These are phyloP conservation scores for Ustilago loliicola DNA, from an alignment of 1,284 basidiomycete genomes.

Conservation along the genomic window DNA sequence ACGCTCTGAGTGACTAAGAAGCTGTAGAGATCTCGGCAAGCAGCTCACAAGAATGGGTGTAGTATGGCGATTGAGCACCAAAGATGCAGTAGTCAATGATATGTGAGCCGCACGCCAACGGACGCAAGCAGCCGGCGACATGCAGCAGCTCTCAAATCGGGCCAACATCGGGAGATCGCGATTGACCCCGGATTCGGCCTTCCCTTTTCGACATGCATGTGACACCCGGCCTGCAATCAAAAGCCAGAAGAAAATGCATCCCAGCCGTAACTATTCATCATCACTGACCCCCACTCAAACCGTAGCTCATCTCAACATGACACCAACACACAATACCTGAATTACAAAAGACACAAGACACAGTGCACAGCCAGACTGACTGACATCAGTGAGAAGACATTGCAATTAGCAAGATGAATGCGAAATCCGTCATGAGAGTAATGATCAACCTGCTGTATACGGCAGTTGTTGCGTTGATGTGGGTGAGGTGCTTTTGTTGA, in stretches of 20 bases:
- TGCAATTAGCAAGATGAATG: constrained; percentile 13
- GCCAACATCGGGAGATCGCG: not conserved
- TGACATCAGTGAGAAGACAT: not conserved
- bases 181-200: not conserved
- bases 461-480: too few species aligned
- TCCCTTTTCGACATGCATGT: not conserved
- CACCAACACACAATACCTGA: not conserved
- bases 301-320: not conserved
- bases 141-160: not conserved
- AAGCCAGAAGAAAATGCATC: not conserved
- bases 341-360: too few species aligned
- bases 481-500: not conserved
- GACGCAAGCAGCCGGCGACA: not conserved
- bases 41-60: too few species aligned
- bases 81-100: too few species aligned
- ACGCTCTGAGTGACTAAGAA: too few species aligned
- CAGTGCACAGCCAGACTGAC: not conserved
- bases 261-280: not conserved
- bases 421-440: not conserved
- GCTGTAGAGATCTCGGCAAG: too few species aligned
- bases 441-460: not conserved
- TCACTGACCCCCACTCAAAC: not conserved
- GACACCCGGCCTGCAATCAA: not conserved
- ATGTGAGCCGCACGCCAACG: not conserved
- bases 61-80: too few species aligned